These are phyloP conservation scores for Anthracocystis setariae DNA, from an alignment of 1,284 basidiomycete species.

Conservation along the genomic window DNA sequence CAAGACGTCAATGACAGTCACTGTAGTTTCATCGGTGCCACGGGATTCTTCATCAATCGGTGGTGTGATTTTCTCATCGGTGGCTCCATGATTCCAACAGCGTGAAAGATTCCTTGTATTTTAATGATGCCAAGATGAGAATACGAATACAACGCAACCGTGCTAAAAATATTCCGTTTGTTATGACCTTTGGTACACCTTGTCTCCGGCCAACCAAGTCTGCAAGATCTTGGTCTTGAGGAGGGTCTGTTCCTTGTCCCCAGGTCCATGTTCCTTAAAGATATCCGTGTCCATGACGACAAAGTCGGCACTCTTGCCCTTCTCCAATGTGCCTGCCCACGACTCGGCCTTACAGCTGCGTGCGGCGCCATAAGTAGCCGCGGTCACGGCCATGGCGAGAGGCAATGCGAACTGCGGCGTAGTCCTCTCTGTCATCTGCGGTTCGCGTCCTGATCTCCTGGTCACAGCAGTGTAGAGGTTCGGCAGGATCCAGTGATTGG, in stretches of 20 bases:
- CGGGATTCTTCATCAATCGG: no score
- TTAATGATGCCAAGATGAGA: no score
- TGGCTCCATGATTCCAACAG: no score
- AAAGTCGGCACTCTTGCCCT: constrained; percentile 48
- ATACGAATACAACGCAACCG: no score
- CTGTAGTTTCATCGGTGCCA: no score
- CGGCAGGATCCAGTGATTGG: constrained; percentile 39
- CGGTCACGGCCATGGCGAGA: constrained; percentile 37
- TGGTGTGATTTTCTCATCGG: no score
- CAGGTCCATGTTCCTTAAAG: constrained; percentile 29
- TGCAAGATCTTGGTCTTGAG: constrained; percentile 42
- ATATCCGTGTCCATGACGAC: constrained; percentile 47
- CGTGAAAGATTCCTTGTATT: no score
- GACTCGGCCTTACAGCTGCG: constrained; percentile 45
- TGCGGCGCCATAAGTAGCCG: constrained; percentile 43
- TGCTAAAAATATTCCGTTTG: no score
- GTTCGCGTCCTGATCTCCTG: constrained; percentile 33
- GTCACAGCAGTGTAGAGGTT: constrained; percentile 48
- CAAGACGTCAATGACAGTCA: no score
- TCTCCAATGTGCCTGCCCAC: constrained; percentile 32
- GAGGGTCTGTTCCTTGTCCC: constrained; percentile 33
- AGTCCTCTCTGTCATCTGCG: constrained; percentile 20
- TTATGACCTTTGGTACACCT: constrained; percentile 25
- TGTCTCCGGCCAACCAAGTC: constrained; percentile 39
- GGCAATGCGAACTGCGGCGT: constrained; percentile 50